These are phyloP conservation scores for Daldinia caldariorum DNA, from an alignment of 495 filamentous ascomycete genomes.

Conservation along the genomic window DNA sequence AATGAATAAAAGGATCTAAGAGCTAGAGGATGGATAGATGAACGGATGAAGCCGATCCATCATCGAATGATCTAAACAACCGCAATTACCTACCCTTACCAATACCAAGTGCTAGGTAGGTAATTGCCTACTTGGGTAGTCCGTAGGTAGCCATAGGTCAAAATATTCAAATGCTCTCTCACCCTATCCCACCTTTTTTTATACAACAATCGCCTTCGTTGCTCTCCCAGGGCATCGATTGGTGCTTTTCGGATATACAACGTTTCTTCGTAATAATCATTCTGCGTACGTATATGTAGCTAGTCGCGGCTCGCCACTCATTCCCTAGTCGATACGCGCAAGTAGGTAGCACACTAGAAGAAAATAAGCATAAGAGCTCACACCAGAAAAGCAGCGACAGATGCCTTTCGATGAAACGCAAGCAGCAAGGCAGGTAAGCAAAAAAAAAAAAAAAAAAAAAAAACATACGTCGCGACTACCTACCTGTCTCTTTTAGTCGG, in stretches of 20 bases:
- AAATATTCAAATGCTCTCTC: conserved; percentile 6
- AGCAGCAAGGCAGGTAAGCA: background rate
- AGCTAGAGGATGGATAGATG: conserved; percentile 3
- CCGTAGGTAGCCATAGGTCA: conserved; percentile 5
- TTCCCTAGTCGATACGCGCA: conserved; percentile 13
- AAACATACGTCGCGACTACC: conserved; percentile 7
- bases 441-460: conserved; percentile 6
- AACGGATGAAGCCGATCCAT: conserved; percentile 11
- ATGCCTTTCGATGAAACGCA: conserved; percentile 7
- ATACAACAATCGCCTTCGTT: conserved; percentile 1
- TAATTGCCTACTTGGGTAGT: conserved; percentile 15
- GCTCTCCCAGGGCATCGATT: background rate
- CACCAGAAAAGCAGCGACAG: background rate
- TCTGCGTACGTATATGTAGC: background rate
- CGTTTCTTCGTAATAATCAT: background rate
- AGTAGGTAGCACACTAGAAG: conserved; percentile 4
- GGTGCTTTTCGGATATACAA: conserved; percentile 1
- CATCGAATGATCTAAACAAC: conserved; percentile 4
- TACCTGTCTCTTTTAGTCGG: background rate
- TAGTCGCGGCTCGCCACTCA: conserved; percentile 4
- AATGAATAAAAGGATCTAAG: no score
- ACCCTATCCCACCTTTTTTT: conserved; percentile 13
- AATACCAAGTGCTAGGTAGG: no score
- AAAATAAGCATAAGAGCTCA: conserved; percentile 12
- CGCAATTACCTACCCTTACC: conserved; percentile 6